Evolutionary conservation across 208 protist species (phyloP), one percentile per base, ranked within the genome.

Genomic region (Leishmania amazonensis): DNA sequence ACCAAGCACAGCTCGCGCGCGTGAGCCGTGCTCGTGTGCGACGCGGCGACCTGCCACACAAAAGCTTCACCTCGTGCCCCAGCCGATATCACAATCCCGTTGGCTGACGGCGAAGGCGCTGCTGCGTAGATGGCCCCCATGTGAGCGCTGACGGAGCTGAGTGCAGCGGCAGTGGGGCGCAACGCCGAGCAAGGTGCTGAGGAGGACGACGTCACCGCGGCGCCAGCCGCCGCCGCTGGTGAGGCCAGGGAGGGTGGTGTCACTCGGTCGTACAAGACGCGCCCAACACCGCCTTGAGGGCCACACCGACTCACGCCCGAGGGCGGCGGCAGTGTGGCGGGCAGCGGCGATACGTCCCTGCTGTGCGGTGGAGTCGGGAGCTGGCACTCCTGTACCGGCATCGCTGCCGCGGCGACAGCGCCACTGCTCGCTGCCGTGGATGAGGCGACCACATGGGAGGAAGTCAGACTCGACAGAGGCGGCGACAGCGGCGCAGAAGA

Each of bases 1-100:
- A 86, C 72, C 42, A 90, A 21, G 45, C 54, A 49, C 83, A 90
- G 28, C 35, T 87, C 74, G 0, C 74, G 75, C 24, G 51, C 49
- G 58, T n/a, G 62, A 24, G n/a, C 58, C 2, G 51, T 58, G 45
- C 28, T 24, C 2, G 19, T 38, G 60, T 9, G 3, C 38, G 42
- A 38, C 60, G 57, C 40, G 2, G 51, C 24, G 13, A 94, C 70
- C 42, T 79, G 83, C 93, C 93, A 96, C 15, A 93, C 45, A 28
- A 90, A 76, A 47, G 86, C 90, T 83, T 96, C 93, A 15, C 86
- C 86, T 9, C 87, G 87, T 53, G 87, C 79, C 6, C 93, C 93
- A 7, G 89, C 93, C 0, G 90, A 92, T 47, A 95, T 75, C 31
- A 95, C 72, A 7, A 85, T 81, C 8, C 89, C 87, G 72, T 51